Conservation (phyloP, 2,329 filamentous ascomycete species). For the Neocatenulostroma microsporum region DNA sequence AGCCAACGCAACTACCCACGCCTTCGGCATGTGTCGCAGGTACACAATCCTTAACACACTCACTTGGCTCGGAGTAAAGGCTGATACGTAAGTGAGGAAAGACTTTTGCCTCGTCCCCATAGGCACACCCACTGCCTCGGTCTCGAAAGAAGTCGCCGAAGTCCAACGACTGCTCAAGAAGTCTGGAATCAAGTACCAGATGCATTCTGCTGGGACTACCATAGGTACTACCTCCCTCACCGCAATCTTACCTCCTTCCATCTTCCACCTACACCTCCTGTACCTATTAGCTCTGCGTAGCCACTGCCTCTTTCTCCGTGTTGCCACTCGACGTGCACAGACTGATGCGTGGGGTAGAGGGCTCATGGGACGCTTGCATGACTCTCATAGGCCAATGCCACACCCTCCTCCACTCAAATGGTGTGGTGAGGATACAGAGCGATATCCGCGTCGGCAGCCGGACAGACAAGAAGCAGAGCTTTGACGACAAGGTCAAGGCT, state of each 20-base stretch:
- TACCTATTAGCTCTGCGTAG: too few species aligned
- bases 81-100: constrained; percentile 9
- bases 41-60: constrained; percentile 10
- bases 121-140: constrained; percentile 43
- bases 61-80: too few species aligned
- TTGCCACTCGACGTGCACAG: too few species aligned
- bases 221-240: constrained; percentile 54
- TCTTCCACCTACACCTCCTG: too few species aligned
- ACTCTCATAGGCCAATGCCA: constrained; percentile 79
- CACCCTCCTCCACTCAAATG: constrained; percentile 61
- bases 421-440: constrained; percentile 76
- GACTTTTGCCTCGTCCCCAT: constrained; percentile 92
- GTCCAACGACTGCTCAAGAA: constrained; percentile 78
- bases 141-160: constrained; percentile 66
- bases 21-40: constrained; percentile 66
- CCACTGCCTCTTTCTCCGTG: too few species aligned
- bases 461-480: constrained; percentile 77
- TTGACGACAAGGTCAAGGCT: constrained; percentile 67
- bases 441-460: constrained; percentile 80
- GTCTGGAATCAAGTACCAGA: constrained; percentile 72
- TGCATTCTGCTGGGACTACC: constrained; percentile 93
- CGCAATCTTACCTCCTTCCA: not conserved
- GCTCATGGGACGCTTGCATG: constrained; percentile 84
- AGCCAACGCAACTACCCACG: constrained; percentile 42
- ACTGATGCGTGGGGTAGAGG: too few species aligned